phyloP scores from a whole-genome alignment of 2,329 filamentous ascomycete species.

The Huntiella decipiens region DNA sequence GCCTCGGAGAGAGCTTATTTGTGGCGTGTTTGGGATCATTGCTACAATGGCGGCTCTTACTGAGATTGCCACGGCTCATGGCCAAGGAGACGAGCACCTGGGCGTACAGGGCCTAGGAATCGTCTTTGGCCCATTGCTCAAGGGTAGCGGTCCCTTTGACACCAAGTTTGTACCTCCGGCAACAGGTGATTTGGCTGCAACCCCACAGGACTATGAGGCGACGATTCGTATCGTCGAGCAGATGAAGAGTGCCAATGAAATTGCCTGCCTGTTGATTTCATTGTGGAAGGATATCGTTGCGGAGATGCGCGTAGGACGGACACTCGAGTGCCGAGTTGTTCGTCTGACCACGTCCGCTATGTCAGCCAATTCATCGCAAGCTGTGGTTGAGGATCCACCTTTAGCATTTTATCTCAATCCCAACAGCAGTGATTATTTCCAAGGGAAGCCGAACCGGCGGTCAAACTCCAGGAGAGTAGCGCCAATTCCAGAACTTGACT shows the following conservation, averaged over 20 bases:
- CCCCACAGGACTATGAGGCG: constrained; percentile 2
- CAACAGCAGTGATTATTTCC: constrained; percentile 4
- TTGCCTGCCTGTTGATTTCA: constrained; percentile 46
- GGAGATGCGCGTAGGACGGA: constrained; percentile 6
- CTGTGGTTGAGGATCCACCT: background rate
- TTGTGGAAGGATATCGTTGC: constrained; percentile 37
- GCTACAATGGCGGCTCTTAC: constrained; percentile 40
- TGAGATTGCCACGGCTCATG: constrained; percentile 25
- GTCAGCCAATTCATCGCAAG: constrained; percentile 1
- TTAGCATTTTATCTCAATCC: constrained; percentile 3
- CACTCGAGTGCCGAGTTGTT: constrained; percentile 5
- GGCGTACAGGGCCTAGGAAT: constrained; percentile 50
- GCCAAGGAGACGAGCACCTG: constrained; percentile 8
- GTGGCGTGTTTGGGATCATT: constrained; percentile 46
- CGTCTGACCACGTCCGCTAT: background rate
- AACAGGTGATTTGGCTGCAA: background rate
- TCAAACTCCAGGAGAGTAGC: constrained; percentile 1
- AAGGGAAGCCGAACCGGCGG: background rate
- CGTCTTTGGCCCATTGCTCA: constrained; percentile 44
- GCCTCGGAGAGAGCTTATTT: constrained; percentile 43
- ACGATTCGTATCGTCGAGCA: constrained; percentile 27
- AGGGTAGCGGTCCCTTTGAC: constrained; percentile 21
- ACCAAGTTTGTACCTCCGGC: background rate
- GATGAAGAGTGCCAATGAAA: constrained; percentile 35
- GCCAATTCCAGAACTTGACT: constrained; percentile 4